Conservation (phyloP, 129 eudicot species). For the Arctium lappa region DNA sequence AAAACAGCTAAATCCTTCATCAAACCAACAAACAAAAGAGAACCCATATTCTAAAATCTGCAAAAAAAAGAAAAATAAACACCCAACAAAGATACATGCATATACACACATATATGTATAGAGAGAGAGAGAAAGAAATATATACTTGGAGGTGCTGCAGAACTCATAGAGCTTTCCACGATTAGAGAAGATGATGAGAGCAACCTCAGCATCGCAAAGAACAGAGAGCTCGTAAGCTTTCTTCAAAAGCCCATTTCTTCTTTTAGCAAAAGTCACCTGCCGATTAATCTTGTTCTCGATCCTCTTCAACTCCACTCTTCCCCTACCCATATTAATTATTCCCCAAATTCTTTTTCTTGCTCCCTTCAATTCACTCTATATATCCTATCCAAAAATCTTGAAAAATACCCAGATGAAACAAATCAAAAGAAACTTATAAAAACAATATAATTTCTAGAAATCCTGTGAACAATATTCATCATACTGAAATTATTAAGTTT, state of each 20-base stretch:
- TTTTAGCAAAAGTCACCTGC: conserved; percentile 76
- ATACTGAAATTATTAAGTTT: not conserved
- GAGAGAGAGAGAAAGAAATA: not conserved
- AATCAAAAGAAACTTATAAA: not conserved
- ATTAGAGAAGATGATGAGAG: conserved; percentile 66
- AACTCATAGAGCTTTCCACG: conserved; percentile 73
- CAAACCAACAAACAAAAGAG: conserved; percentile 5
- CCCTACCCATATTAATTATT: conserved; percentile 54
- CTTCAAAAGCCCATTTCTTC: conserved; percentile 67
- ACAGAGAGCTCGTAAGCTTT: conserved; percentile 72
- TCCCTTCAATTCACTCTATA: not conserved
- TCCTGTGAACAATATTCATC: not conserved
- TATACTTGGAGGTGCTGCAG: conserved; percentile 40
- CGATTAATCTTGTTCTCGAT: conserved; percentile 82
- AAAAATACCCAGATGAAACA: not conserved
- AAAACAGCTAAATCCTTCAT: not conserved
- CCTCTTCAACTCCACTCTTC: conserved; percentile 77
- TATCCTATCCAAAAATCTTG: not conserved
- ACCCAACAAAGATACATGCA: conserved; percentile 9
- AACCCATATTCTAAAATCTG: conserved; percentile 11
- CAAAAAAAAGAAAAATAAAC: conserved; percentile 3
- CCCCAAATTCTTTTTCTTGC: not conserved
- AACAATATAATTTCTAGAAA: not conserved
- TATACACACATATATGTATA: not conserved
- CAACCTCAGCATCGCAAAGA: conserved; percentile 59